Evolutionary conservation across 139 green algal species (phyloP), one percentile per base, ranked within the genome.

Genomic region (Chlamydomonas asymmetrica): DNA sequence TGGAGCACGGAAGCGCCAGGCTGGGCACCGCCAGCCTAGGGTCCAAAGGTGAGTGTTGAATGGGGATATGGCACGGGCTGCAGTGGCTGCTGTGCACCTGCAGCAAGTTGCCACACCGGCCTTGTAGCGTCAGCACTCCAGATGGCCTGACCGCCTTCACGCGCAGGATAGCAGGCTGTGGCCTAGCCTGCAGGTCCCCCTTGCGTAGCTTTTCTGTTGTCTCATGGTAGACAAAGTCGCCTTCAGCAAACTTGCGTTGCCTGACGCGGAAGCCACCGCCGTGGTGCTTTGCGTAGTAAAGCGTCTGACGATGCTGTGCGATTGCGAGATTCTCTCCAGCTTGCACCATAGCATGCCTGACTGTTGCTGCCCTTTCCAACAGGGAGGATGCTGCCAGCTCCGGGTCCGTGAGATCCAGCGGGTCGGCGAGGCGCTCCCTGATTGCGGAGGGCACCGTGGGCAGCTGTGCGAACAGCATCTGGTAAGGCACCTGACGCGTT

Each of bases 291-390:
- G 39, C 27, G 40, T 80, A 80, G 3, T 64, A 31, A 39, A 69
- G 52, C 18, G n/a, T 63, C 43, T 81, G 66, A 0, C 66, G 13
- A 29, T 75, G 66, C 75, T 81, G 75, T 0, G 75, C 65, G 35
- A 81, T 81, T 25, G n/a, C 32, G 23, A 81, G 20, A 27, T 81
- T 71, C 2, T 72, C 9, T 16, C 48, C 48, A 22, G 66, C 66
- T 0, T 43, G 32, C 3, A 43, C 48, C 5, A 23, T 37, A 1
- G 49, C 6, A 7, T 37, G 56, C 31, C 45, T 37, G 49, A 71
- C 35, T 4, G 52, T 7, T 10, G 56, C 31, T 40, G 31, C 70
- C 41, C 66, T 40, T 3, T 32, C 18, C 43, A 60, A 2, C 18
- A 76, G 22, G 10, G 23, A 29, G 9, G 41, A 20, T 4, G 43